Evolutionary conservation across 148 eudicot species (phyloP), one percentile per base, ranked within the genome.

Genomic region (Arctostaphylos glauca): DNA sequence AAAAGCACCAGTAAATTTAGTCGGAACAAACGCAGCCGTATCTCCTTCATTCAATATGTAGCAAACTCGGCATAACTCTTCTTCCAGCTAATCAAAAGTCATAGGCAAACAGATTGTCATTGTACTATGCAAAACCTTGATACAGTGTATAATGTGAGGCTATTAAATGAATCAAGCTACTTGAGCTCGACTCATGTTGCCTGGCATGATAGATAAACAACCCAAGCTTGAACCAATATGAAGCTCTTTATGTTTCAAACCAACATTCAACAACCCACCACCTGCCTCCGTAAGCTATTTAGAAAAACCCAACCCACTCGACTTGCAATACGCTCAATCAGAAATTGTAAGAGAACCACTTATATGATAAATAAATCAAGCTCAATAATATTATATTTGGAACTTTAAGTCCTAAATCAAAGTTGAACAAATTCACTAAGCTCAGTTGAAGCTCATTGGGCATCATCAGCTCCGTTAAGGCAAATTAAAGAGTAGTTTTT

Each of bases 11-110:
- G 88, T 94, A 76, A 92, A 89, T 89, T 92, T 91, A 56, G 92
- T 87, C 0, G 99, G 99, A 49, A 94, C 89, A 88, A 93, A 96
- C n/a, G 97, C 90, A 9, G 99, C 94, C 44, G 94, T 95, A 88
- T 94, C 95, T 82, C 99, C 97, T 86, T 96, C 99, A 73, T 87
- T 91, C 87, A 96, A 81, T 49, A 84, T 74, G 83, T 94, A 94
- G 72, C 90, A 88, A 46, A 92, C 97, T 85, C 89, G 89, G 82
- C 77, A 84, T 79, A 94, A 84, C 83, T 94, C 99, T 70, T 96
- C 97, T 84, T 91, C 93, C 88, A 93, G 77, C 99, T 96, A 55
- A 23, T 38, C 48, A 73, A 44, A 46, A 74, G 38, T 43, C 56
- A 43, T 46, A 90, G 46, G 31, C 6, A 82, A 19, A 48, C 19